A percentile compares a stretch with the other conserved stretches of the same genome.
phyloP scores from a whole-genome alignment of 495 filamentous ascomycete species.

The Lentithecium fluviatile region DNA sequence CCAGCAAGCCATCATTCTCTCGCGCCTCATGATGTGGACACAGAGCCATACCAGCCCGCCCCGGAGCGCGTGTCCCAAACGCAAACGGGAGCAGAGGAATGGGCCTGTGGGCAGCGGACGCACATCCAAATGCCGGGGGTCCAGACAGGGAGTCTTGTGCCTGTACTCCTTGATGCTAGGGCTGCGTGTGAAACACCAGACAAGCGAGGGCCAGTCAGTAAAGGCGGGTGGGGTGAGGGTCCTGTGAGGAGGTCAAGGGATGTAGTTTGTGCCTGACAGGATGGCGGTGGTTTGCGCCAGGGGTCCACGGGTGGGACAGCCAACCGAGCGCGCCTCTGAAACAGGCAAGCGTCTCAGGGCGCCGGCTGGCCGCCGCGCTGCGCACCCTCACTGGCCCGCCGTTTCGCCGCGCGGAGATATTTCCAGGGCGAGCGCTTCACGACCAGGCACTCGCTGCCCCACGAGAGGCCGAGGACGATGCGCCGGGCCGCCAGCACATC shows the following conservation, averaged over 20 bases:
- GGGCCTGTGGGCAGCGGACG: slow-evolving; percentile 21
- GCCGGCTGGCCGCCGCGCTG: slow-evolving; percentile 7
- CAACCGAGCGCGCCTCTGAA: slow-evolving; percentile 24
- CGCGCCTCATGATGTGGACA: slow-evolving; percentile 27
- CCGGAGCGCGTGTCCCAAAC: slow-evolving; percentile 20
- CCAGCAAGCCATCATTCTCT: slow-evolving; percentile 29
- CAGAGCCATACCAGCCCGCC: slow-evolving; percentile 18
- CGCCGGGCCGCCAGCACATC: slow-evolving; percentile 18
- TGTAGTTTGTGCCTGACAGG: slow-evolving; percentile 12
- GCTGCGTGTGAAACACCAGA: slow-evolving; percentile 35
- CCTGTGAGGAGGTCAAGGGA: slow-evolving; percentile 26
- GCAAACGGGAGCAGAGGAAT: slow-evolving; percentile 22
- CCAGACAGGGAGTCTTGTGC: slow-evolving; percentile 24
- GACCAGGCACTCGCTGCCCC: slow-evolving; percentile 2
- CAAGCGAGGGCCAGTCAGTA: slow-evolving; percentile 22
- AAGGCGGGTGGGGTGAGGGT: slow-evolving; percentile 7
- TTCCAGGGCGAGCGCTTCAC: slow-evolving; percentile 11
- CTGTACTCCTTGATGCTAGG: slow-evolving; percentile 16
- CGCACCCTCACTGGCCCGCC: background rate
- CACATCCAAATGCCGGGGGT: slow-evolving; percentile 5
- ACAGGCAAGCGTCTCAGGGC: slow-evolving; percentile 21
- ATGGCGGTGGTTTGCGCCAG: slow-evolving; percentile 9
- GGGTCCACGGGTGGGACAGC: no score
- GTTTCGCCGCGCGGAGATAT: background rate
- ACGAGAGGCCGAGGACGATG: background rate